A percentile compares a stretch with the other conserved stretches of the same genome.
phyloP scores from a whole-genome alignment of 2,329 filamentous ascomycete genomes.

The Albophoma yamanashiensis region DNA sequence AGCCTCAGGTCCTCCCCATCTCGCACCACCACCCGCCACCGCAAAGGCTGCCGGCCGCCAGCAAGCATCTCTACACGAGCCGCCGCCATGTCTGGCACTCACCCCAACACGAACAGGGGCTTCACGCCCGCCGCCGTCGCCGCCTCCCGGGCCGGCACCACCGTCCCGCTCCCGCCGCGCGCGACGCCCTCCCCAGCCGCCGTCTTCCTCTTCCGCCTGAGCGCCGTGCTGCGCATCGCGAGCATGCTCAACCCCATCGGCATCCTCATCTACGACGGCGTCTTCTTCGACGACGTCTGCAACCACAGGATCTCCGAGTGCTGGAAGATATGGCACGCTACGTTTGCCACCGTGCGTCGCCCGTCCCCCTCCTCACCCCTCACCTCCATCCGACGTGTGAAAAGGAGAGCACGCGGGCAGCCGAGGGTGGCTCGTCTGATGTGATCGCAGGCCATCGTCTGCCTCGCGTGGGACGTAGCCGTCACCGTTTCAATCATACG shows the following conservation, averaged over 20 bases:
- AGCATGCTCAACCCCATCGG: not conserved
- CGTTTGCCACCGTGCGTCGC: not conserved
- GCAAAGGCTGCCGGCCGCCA: not conserved
- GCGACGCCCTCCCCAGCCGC: not conserved
- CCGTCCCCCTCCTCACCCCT: not conserved
- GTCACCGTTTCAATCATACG: not conserved
- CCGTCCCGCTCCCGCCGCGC: not conserved
- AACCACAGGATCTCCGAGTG: not conserved
- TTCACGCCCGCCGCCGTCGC: too few relatives aligned
- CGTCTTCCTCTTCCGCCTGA: not conserved
- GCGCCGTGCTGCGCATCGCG: not conserved
- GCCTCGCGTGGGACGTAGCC: not conserved
- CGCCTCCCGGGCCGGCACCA: not conserved
- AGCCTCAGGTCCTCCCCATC: not conserved
- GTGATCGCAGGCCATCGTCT: not conserved
- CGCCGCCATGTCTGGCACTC: not conserved
- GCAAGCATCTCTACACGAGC: not conserved
- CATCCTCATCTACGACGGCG: not conserved
- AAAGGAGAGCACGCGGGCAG: too few relatives aligned
- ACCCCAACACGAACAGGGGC: too few relatives aligned
- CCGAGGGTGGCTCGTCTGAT: too few relatives aligned
- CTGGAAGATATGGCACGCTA: not conserved
- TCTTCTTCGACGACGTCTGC: not conserved
- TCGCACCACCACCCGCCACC: not conserved
- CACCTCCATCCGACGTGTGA: not conserved